Base-by-base conservation (phyloP, 2,329 filamentous ascomycete species). In the Neopestalotiopsis sp. region DNA sequence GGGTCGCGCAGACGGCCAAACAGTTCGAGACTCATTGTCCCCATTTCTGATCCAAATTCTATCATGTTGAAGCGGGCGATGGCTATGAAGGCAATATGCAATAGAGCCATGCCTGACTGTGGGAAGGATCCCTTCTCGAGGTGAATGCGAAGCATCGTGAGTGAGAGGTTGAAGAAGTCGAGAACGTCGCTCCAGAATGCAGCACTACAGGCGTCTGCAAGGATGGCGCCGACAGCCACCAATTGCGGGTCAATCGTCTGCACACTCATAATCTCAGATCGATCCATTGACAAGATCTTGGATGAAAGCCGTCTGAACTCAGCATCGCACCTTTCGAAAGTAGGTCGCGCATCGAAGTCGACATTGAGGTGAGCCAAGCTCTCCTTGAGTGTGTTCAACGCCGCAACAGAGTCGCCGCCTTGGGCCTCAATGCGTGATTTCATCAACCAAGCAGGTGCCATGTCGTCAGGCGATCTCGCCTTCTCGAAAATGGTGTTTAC, bases 401-500 rank as follows among this genome's bases (percentile, higher is more conserved):
- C 93, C 4, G 87, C 87, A 28, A 85, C 81, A 34, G 90, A 89
- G 72, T 97, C 89, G 1, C 94, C 94, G 67, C 87, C 87, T 75
- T 95, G 90, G 1, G 92, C 89, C 74, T 91, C 89, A 61, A 97
- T 91, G 64, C 94, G 89, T 5, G 93, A 94, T 77, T 94, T 91
- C 45, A 98, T 83, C 56, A 97, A 91, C 82, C 92, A 97, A 0
- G 94, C 93, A 9, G 93, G 91, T 1, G 93, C 93, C 81, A 94
- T 96, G 79, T 97, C 94, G 5, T 93, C 87, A 0, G 93, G 82
- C 20, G 90, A 90, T 72, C 87, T 90, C 0, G 92, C 93, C 74
- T 92, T 88, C 40, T 82, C 79, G 73, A 96, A 93, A 5, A 97
- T 89, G 2, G 87, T 88, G 28, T 88, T 81, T 13, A 97, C 86